Conservation (phyloP, 2,329 filamentous ascomycete genomes). For the Triangularia setosa region DNA sequence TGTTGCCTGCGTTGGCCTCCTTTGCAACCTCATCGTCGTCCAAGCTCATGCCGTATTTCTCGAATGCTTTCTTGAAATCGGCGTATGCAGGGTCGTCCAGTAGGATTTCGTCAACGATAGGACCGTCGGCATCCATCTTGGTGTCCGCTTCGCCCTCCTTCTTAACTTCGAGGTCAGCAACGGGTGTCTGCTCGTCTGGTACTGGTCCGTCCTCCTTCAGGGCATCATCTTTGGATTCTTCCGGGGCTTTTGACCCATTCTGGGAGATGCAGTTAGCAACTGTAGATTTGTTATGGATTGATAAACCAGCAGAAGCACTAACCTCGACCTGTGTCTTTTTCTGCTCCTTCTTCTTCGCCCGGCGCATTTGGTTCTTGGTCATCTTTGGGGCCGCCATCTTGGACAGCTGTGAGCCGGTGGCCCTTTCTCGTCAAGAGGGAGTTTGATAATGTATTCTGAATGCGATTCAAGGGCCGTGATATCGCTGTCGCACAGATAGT, state of each 20-base stretch:
- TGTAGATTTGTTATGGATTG: background rate
- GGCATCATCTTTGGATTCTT: constrained; percentile 18
- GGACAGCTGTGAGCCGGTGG: constrained; percentile 22
- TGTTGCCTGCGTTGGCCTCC: constrained; percentile 65
- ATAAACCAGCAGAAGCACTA: constrained; percentile 1
- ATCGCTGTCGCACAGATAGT: background rate
- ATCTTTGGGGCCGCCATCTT: constrained; percentile 66
- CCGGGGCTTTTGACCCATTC: constrained; percentile 19
- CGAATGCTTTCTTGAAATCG: constrained; percentile 78
- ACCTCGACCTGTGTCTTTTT: constrained; percentile 65
- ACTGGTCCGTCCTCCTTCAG: constrained; percentile 25
- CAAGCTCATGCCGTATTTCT: constrained; percentile 66
- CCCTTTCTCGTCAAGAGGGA: constrained; percentile 2
- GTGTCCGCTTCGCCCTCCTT: constrained; percentile 35
- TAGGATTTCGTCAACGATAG: constrained; percentile 46
- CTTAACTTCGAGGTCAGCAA: constrained; percentile 40
- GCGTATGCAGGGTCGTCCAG: constrained; percentile 74
- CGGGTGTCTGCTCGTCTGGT: constrained; percentile 33
- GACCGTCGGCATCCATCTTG: constrained; percentile 42
- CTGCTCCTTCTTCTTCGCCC: constrained; percentile 90
- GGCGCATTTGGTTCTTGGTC: constrained; percentile 90
- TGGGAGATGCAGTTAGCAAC: constrained; percentile 3
- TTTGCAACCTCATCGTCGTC: constrained; percentile 61
- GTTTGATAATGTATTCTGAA: background rate
- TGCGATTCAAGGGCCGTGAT: background rate